Evolutionary conservation across 2,329 filamentous ascomycete species (phyloP).

Genomic region (Dothistroma septosporum): DNA sequence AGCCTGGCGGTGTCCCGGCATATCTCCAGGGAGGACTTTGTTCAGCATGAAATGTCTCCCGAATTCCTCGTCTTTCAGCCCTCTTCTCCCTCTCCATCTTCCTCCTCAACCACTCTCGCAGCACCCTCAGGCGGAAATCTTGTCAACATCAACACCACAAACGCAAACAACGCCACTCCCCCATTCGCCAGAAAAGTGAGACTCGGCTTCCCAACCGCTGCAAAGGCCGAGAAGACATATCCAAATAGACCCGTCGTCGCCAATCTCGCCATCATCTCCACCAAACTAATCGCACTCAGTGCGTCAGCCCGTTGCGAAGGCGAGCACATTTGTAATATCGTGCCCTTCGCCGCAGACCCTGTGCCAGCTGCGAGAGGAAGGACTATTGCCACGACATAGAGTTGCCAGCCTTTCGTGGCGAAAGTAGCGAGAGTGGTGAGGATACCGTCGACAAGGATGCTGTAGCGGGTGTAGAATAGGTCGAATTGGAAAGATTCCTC

Average conservation of each 20-base stretch:
- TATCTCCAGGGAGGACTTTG: too few species aligned
- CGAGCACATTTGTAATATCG: conserved; percentile 67
- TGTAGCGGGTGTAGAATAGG: conserved; percentile 63
- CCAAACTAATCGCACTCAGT: conserved; percentile 63
- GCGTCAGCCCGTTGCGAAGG: conserved; percentile 61
- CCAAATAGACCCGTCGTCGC: conserved; percentile 63
- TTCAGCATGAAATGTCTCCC: too few species aligned
- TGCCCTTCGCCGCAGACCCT: conserved; percentile 65
- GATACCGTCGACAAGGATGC: conserved; percentile 60
- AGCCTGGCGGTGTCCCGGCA: too few species aligned
- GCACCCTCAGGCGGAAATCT: conserved; percentile 46
- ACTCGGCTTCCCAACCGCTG: conserved; percentile 55
- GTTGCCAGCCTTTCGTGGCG: conserved; percentile 61
- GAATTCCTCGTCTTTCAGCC: background rate
- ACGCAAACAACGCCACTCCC: conserved; percentile 53
- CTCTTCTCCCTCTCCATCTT: conserved; percentile 1
- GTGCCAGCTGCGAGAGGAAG: conserved; percentile 67
- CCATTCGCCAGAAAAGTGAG: conserved; percentile 66
- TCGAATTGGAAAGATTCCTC: conserved; percentile 58
- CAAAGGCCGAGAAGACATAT: conserved; percentile 61
- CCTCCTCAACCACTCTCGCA: conserved; percentile 20
- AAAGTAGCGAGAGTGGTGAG: conserved; percentile 62
- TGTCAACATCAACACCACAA: conserved; percentile 44
- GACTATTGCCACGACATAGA: conserved; percentile 62
- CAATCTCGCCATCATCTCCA: conserved; percentile 65